Conservation (phyloP, 2,329 filamentous ascomycete genomes). For the Stylonectria norvegica region DNA sequence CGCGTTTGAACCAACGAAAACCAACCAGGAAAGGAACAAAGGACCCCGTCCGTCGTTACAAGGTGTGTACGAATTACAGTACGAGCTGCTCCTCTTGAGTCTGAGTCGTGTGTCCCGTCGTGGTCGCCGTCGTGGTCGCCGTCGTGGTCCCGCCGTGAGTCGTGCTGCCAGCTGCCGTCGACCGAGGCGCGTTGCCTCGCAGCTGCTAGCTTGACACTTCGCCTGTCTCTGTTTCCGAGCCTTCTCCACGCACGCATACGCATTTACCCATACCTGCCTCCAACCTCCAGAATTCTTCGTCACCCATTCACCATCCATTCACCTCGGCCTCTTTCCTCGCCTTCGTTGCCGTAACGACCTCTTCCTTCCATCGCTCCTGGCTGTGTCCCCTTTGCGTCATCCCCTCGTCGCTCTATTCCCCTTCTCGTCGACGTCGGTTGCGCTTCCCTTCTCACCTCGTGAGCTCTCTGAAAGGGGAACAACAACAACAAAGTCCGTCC, state of each 20-base stretch:
- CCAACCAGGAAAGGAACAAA: conserved; percentile 10
- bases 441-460: conserved; percentile 3
- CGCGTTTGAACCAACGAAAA: conserved; percentile 14
- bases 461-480: conserved; percentile 4
- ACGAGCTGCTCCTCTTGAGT: too few species aligned
- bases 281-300: conserved; percentile 6
- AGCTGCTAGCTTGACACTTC: conserved; percentile 10
- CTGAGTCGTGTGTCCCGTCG: too few species aligned
- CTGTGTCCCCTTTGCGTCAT: neutral
- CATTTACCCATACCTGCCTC: conserved; percentile 2
- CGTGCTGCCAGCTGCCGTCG: too few species aligned
- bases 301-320: conserved; percentile 2
- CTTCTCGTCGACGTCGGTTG: conserved; percentile 20
- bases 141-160: too few species aligned
- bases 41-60: conserved; percentile 10
- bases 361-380: neutral
- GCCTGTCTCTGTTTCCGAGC: conserved; percentile 6
- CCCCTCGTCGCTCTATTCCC: neutral
- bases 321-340: conserved; percentile 4
- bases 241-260: conserved; percentile 7
- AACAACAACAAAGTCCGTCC: conserved; percentile 1
- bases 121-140: too few species aligned
- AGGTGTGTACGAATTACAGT: conserved; percentile 26
- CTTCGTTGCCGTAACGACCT: neutral
- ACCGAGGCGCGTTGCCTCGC: conserved; percentile 10